These are phyloP conservation scores for Linnemannia elongata DNA, from an alignment of 192 early-diverging fungal genomes.

Conservation along the genomic window DNA sequence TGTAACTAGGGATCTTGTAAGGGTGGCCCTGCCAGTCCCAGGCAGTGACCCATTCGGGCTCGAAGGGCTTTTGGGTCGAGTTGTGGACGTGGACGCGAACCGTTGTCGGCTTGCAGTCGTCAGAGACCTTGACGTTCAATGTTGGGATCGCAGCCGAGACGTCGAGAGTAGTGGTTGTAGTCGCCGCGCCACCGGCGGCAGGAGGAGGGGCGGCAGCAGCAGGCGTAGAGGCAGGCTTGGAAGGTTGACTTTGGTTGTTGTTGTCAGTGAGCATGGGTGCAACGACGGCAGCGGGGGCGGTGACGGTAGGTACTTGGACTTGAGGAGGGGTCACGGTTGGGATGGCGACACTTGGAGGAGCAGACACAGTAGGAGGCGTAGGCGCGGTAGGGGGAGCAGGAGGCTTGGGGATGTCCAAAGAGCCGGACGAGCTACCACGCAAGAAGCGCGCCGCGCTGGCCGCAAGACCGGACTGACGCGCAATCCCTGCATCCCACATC, in stretches of 20 bases:
- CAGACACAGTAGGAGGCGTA: background rate
- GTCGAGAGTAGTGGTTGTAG: background rate
- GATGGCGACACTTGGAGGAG: background rate
- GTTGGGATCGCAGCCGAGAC: background rate
- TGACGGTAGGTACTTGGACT: background rate
- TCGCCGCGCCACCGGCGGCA: background rate
- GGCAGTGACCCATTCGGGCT: background rate
- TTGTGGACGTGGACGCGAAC: background rate
- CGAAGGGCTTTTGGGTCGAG: background rate
- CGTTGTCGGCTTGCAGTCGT: background rate
- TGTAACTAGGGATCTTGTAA: background rate
- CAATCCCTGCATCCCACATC: conserved; percentile 66
- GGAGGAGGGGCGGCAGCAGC: background rate
- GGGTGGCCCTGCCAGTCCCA: conserved; percentile 14
- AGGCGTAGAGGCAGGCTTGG: background rate
- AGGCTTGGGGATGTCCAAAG: background rate
- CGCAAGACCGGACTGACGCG: conserved; percentile 34
- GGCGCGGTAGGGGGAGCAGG: background rate
- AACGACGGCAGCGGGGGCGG: background rate
- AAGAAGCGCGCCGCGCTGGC: conserved; percentile 24
- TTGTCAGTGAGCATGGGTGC: background rate
- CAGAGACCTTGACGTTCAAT: background rate
- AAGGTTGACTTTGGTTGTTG: background rate
- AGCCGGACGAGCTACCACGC: background rate
- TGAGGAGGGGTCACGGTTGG: background rate